Base-by-base conservation (phyloP, 2,329 filamentous ascomycete species). In the Phialophora tarda region DNA sequence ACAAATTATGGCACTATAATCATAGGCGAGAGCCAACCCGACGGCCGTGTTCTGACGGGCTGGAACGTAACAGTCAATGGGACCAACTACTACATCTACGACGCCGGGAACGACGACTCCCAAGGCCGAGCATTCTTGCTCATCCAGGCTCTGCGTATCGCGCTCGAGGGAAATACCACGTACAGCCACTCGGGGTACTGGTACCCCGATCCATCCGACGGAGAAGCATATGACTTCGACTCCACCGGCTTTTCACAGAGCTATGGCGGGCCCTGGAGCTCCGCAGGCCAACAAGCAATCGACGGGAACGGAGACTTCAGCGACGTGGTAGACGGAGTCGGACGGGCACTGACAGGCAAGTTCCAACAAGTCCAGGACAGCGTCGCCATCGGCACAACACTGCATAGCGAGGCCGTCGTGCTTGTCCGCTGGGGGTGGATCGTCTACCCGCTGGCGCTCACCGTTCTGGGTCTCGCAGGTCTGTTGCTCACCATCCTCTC, bases 31-130 rank as follows among this genome's bases (percentile, higher is more conserved):
- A 44, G 44, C 21, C 48, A 63, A 50, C 53, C 62, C 41, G 62
- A 63, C 32, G 62, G 62, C 17, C 44, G 41, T 26, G 55, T 50
- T 28, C 23, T 58, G 41, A 47, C 64, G 5, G 64, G 64, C 24
- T 66, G 64, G 64, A 59, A 54, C 4, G 64, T 58, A 21, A 61
- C 54, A 0, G 68, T 78, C 8, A 73, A 78, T 72, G 74, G 73
- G 2, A 75, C 76, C 24, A 69, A 62, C n/a, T 78, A 77, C 59
- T 77, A 75, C 69, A 69, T 72, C 56, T 68, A 73, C 56, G 69
- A 66, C 32, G n/a, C 51, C n/a, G 64, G 59, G 30, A 62, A 23
- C 11, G 53, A 32, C 47, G 53, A 62, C 24, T n/a, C 48, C 12
- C 59, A 62, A 32, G 64, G 64, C n/a, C 64, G 47, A 23, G 64